phyloP scores from a whole-genome alignment of 2,329 filamentous ascomycete genomes.

The Ophiostoma sp. region DNA sequence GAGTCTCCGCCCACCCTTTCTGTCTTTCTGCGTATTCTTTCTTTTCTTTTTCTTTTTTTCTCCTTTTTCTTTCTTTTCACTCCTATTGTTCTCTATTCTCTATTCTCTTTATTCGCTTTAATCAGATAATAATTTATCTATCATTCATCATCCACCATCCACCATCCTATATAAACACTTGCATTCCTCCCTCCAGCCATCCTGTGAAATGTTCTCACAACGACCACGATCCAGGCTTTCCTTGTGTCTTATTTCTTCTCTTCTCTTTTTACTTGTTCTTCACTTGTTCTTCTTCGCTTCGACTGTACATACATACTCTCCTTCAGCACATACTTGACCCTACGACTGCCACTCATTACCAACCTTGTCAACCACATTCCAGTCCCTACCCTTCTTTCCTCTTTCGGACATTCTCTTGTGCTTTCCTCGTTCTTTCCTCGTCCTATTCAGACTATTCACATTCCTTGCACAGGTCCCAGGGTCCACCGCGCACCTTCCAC shows the following conservation, averaged over 20 bases:
- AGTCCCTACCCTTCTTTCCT: not conserved
- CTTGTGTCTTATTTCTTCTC: not conserved
- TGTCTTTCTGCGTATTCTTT: not conserved
- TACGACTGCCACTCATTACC: not conserved
- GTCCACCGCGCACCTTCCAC: conserved; percentile 1
- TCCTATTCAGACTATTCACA: conserved; percentile 5
- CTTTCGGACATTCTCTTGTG: not conserved
- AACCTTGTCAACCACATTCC: conserved; percentile 3
- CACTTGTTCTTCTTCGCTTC: not conserved
- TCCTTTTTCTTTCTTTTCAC: not conserved
- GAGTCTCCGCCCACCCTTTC: not conserved
- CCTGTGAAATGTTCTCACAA: not conserved
- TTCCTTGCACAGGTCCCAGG: conserved; percentile 6
- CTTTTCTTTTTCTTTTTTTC: not conserved
- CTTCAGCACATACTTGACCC: not conserved
- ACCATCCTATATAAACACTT: not conserved
- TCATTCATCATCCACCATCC: too few species aligned
- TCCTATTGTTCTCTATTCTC: not conserved
- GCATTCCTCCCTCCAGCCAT: conserved; percentile 9
- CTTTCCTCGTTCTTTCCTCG: conserved; percentile 1
- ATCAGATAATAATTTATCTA: not conserved
- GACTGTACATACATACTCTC: not conserved
- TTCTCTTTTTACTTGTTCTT: not conserved
- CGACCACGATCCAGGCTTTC: conserved; percentile 1
- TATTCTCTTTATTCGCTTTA: not conserved